Evolutionary conservation across 176 grass and related monocot species (phyloP), one percentile per base, ranked within the genome.

Genomic region (Carex scoparia): DNA sequence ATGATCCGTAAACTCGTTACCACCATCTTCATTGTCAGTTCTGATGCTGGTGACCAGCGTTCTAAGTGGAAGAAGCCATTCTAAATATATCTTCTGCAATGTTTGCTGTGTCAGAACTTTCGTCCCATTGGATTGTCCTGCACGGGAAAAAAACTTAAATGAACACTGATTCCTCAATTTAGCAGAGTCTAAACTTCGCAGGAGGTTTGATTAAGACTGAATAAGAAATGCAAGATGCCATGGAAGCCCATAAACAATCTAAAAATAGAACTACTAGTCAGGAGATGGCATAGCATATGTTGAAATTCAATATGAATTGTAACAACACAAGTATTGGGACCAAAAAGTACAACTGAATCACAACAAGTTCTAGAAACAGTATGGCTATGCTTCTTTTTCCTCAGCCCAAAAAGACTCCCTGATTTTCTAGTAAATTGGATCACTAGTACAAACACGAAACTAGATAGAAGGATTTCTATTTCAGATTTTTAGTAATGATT

Each of bases 61-160:
- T 75, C 89, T 91, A 63, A 98, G 81, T 75, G 95, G 92, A 53
- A 91, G 79, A 74, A 98, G 91, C 95, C 95, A 98, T 18, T 94
- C 91, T 8, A 85, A 87, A 86, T 89, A 84, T 57, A 88, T 89
- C 75, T 87, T 94, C 10, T 7, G 49, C 80, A 98, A 80, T 37
- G 61, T 88, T 42, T 88, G 79, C 28, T 87, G 61, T 35, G 58
- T 56, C n/a, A 98, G 80, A n/a, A 98, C 49, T 42, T 84, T 84
- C 0, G 61, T 79, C 13, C 72, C 79, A 42, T 86, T 89, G 58
- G 84, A 65, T 87, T 91, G 89, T 89, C 86, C 81, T 13, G 2
- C 60, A 81, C 82, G 57, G 44, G 75, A 77, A 53, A 87, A 72
- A 68, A 71, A 63, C 55, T 69, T 27, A 49, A 84, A 58, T 79